Conservation (phyloP, 2,329 filamentous ascomycete species). For the Periconia sp. region DNA sequence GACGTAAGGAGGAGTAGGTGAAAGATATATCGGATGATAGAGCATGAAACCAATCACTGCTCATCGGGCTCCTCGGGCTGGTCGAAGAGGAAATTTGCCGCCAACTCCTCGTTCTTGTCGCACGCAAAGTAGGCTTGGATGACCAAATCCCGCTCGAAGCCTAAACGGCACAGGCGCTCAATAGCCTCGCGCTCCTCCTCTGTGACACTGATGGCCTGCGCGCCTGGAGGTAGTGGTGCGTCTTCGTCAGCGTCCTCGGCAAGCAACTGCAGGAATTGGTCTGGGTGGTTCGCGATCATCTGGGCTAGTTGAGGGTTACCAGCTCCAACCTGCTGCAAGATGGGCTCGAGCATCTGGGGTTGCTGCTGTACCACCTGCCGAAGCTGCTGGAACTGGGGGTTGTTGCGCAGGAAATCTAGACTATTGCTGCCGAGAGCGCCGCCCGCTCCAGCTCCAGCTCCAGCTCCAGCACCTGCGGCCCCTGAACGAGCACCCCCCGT, state of each 20-base stretch:
- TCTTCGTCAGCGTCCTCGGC: constrained; percentile 89
- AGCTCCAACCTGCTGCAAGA: constrained; percentile 91
- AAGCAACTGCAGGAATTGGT: constrained; percentile 89
- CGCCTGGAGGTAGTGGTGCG: constrained; percentile 82
- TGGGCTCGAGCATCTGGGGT: constrained; percentile 97
- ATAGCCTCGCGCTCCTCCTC: constrained; percentile 97
- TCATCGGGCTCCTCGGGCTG: constrained; percentile 85
- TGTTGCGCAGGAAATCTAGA: constrained; percentile 91
- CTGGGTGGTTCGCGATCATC: constrained; percentile 88
- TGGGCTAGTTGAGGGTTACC: constrained; percentile 95
- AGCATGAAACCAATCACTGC: constrained; percentile 35
- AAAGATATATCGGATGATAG: neutral
- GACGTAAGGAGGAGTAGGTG: neutral
- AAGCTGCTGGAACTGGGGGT: constrained; percentile 97
- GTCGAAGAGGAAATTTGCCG: constrained; percentile 97
- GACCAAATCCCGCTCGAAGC: constrained; percentile 89
- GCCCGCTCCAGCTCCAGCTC: constrained; percentile 57
- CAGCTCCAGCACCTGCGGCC: constrained; percentile 59
- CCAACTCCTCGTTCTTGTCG: constrained; percentile 98
- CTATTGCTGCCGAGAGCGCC: constrained; percentile 69
- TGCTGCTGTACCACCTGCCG: constrained; percentile 97
- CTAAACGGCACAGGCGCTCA: constrained; percentile 89
- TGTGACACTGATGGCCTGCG: constrained; percentile 88
- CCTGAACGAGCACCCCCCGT: constrained; percentile 53
- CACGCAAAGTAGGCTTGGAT: constrained; percentile 99